Evolutionary conservation across 2,329 filamentous ascomycete species (phyloP).

Genomic region (Lizonia empirigonia): DNA sequence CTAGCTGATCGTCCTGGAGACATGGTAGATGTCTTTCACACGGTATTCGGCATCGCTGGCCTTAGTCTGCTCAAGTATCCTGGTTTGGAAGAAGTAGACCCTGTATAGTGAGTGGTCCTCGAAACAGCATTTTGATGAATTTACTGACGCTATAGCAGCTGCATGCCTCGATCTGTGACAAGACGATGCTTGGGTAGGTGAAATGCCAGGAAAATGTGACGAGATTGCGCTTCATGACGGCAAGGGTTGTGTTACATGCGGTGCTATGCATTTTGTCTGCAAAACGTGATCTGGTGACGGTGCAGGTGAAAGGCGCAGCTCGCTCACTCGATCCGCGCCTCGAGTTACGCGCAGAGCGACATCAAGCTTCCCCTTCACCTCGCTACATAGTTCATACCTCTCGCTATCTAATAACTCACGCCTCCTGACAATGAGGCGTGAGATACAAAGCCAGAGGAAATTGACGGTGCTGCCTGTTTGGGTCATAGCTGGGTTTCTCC

Average conservation of each 20-base stretch:
- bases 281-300: neutral
- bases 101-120: slow-evolving; percentile 71
- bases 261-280: neutral
- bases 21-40: slow-evolving; percentile 98
- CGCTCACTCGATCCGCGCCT: neutral
- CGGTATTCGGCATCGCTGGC: slow-evolving; percentile 84
- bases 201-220: slow-evolving; percentile 1
- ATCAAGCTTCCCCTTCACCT: neutral
- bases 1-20: slow-evolving; percentile 89
- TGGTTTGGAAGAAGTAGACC: slow-evolving; percentile 79
- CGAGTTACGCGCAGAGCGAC: neutral
- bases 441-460: slow-evolving; percentile 77
- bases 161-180: slow-evolving; percentile 50
- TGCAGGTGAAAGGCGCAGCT: neutral
- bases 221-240: neutral
- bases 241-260: neutral
- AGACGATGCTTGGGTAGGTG: slow-evolving; percentile 41
- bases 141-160: slow-evolving; percentile 34
- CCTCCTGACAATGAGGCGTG: slow-evolving; percentile 59
- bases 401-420: slow-evolving; percentile 74
- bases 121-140: neutral
- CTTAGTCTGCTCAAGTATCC: slow-evolving; percentile 81
- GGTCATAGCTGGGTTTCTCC: slow-evolving; percentile 29
- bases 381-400: slow-evolving; percentile 50
- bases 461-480: slow-evolving; percentile 45